A percentile compares a stretch with the other conserved stretches of the same genome.
phyloP scores from a whole-genome alignment of 1,284 basidiomycete genomes.

The Cystobasidiaceae sp. region DNA sequence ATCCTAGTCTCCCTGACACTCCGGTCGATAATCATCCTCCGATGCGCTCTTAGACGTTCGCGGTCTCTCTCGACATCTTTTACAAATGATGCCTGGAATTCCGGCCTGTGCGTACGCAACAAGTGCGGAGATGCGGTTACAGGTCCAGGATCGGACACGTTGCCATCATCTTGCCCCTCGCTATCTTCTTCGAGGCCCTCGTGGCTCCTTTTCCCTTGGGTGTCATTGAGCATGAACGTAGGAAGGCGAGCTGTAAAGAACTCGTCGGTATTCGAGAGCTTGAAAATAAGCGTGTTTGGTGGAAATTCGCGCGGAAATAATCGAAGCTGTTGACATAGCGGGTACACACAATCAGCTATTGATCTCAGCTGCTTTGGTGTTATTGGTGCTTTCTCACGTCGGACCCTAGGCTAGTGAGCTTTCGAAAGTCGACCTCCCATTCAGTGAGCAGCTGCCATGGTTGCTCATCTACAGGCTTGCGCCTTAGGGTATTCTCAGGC shows the following conservation, averaged over 20 bases:
- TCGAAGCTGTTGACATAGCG: slow-evolving; percentile 50
- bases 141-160: slow-evolving; percentile 19
- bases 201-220: slow-evolving; percentile 19
- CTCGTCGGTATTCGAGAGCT: slow-evolving; percentile 54
- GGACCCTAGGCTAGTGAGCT: slow-evolving; percentile 59
- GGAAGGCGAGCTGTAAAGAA: slow-evolving; percentile 62
- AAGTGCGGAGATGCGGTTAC: neutral
- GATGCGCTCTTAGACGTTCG: slow-evolving; percentile 3
- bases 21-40: slow-evolving; percentile 23
- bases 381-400: slow-evolving; percentile 53
- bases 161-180: slow-evolving; percentile 48
- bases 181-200: neutral
- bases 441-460: slow-evolving; percentile 62
- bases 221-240: slow-evolving; percentile 53
- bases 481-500: no score
- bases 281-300: slow-evolving; percentile 65
- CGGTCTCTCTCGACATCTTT: slow-evolving; percentile 4
- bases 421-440: slow-evolving; percentile 61
- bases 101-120: neutral
- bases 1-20: slow-evolving; percentile 23
- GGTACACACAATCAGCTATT: slow-evolving; percentile 16
- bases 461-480: slow-evolving; percentile 41
- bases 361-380: neutral
- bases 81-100: neutral
- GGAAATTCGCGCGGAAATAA: slow-evolving; percentile 56